Evolutionary conservation across 192 early-diverging fungal genomes (phyloP).

Genomic region (Gonapodya sp.): DNA sequence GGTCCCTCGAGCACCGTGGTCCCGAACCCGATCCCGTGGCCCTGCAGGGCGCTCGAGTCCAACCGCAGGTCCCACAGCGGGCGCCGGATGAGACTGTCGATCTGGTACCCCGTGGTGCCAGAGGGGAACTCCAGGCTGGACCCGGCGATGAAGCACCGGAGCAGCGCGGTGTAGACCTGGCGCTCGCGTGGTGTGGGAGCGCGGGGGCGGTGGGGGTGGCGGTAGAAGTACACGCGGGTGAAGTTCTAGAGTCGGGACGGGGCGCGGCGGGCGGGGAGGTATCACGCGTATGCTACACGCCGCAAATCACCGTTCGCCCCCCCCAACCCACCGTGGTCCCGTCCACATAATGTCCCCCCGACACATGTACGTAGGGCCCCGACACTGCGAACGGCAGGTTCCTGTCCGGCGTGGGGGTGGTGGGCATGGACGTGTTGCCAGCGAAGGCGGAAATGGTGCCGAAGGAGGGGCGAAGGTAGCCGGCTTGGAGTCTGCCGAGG

Average conservation of each 20-base stretch:
- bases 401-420: neutral
- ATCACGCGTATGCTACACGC: too few relatives aligned
- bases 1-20: constrained; percentile 8
- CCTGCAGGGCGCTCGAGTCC: neutral
- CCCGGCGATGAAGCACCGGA: neutral
- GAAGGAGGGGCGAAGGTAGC: neutral
- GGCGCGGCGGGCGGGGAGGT: too few relatives aligned
- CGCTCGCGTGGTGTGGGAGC: neutral
- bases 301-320: too few relatives aligned
- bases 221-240: neutral
- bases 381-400: neutral
- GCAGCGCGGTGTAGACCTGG: constrained; percentile 1
- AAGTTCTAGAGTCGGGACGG: neutral
- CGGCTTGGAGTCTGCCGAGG: neutral
- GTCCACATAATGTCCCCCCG: neutral
- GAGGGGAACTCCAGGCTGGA: constrained; percentile 2
- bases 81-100: neutral
- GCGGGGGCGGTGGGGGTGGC: neutral
- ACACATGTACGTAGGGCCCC: neutral
- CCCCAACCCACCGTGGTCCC: neutral
- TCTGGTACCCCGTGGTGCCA: constrained; percentile 11
- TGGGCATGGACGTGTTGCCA: neutral
- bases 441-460: neutral
- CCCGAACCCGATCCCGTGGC: neutral
- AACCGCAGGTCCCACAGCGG: constrained; percentile 11